Conservation (phyloP, 176 grass and related monocot species). For the Carex parvula region DNA sequence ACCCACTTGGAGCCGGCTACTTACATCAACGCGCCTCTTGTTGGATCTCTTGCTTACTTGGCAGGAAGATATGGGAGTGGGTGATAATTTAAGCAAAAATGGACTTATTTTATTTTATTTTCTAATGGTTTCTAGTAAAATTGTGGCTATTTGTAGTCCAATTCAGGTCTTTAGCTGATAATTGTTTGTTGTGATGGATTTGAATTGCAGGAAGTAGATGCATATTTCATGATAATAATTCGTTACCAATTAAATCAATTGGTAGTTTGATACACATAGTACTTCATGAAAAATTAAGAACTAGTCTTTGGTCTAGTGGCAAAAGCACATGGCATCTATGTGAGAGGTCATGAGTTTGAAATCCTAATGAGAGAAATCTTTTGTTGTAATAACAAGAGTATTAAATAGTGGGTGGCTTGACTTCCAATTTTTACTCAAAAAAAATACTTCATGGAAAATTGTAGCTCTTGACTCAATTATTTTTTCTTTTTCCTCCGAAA, state of each 20-base stretch:
- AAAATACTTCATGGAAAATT: no score
- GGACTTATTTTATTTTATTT: background rate
- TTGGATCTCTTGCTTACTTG: conserved; percentile 78
- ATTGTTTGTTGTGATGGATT: background rate
- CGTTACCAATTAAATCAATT: conserved; percentile 3
- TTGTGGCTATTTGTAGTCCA: background rate
- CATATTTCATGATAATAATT: conserved; percentile 5
- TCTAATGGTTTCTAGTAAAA: background rate
- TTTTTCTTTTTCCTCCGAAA: background rate
- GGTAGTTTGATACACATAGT: background rate
- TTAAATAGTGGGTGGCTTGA: no score
- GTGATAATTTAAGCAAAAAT: background rate
- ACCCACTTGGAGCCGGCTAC: conserved; percentile 56
- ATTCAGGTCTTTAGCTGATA: background rate
- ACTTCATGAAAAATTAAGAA: no score
- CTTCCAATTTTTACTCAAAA: no score
- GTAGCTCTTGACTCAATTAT: background rate
- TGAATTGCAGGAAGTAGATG: background rate
- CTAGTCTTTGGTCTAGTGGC: no score
- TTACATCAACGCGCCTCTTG: conserved; percentile 66
- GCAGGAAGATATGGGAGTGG: conserved; percentile 37
- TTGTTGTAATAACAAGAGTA: no score
- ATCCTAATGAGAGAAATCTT: no score
- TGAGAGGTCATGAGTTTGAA: no score
- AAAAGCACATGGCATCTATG: no score